Base-by-base conservation (phyloP, 495 filamentous ascomycete species). In the Penicillium roqueforti region DNA sequence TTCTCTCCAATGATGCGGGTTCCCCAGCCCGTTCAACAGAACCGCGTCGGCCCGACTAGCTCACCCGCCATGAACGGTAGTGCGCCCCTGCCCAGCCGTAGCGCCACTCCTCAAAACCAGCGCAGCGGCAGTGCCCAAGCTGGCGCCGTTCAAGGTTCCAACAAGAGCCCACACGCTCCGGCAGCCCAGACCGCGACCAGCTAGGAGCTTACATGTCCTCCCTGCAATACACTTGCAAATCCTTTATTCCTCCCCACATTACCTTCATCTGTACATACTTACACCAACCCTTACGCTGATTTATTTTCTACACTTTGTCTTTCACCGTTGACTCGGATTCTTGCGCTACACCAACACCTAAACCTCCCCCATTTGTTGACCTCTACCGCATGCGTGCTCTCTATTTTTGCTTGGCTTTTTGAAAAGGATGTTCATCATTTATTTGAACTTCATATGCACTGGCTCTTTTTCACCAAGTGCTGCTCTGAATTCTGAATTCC, bases 1-100 rank as follows among this genome's bases (percentile, higher is more conserved):
- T 91, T 87, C 62, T 87, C 87, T 18, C 84, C 86, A 38, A 83
- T 88, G 60, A 81, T 90, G 62, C 78, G 87, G 42, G 83, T 83
- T 25, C 85, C 88, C 53, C 87, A 91, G 57, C 55, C 65, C 26
- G 61, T 66, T 26, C 77, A 74, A 56, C 75, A 74, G 41, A 76
- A 69, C 44, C 69, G 74, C 16, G 72, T 67, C 6, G 68, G 63
- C 32, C 60, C 68, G 26, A 67, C 65, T 43, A 74, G 67, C 56
- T 75, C 73, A 11, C 72, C 70, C 9, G 69, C 65, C 20, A 65
- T 76, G 62, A 74, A 74, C 52, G 75, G 72, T 16, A 62, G 65
- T 20, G 66, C 68, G 34, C 50, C 68, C 42, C 74, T 73, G 45
- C 53, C 65, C 9, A 79, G 75, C 47, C 69, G 77, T 26, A 77